Evolutionary conservation across 176 grass and related monocot species (phyloP).

Genomic region (Rhipidocladum racemiflorum): DNA sequence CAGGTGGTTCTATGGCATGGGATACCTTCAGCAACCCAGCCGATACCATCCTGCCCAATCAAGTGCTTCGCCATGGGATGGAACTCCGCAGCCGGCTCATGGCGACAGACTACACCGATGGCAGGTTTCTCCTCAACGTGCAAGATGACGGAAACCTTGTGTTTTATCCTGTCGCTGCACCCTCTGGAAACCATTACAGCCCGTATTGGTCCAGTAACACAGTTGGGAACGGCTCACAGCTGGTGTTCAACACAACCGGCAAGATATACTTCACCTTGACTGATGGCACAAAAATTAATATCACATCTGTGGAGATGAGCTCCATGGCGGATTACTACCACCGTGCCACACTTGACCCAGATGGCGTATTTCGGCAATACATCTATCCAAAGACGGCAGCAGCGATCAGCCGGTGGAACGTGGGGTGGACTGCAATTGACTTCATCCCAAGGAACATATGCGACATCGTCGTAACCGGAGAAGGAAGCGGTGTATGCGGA

Average conservation of each 20-base stretch:
- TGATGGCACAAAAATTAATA: neutral
- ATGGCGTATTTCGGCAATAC: constrained; percentile 42
- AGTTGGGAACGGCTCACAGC: neutral
- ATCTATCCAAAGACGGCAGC: constrained; percentile 11
- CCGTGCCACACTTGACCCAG: constrained; percentile 39
- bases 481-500: constrained; percentile 36
- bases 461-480: neutral
- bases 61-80: neutral
- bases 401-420: neutral
- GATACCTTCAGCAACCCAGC: neutral
- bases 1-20: neutral
- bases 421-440: neutral
- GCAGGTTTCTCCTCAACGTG: constrained; percentile 12
- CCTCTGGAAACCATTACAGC: neutral
- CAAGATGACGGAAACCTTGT: constrained; percentile 24
- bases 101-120: constrained; percentile 27
- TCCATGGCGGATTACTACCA: constrained; percentile 14
- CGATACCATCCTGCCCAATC: neutral
- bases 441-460: neutral
- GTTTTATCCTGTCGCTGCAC: constrained; percentile 13
- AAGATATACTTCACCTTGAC: constrained; percentile 6
- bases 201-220: neutral
- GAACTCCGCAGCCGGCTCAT: constrained; percentile 15
- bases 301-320: neutral
- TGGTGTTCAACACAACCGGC: constrained; percentile 33